These are phyloP conservation scores for Aleurites moluccanus DNA, from an alignment of 441 rosid species.

Conservation along the genomic window DNA sequence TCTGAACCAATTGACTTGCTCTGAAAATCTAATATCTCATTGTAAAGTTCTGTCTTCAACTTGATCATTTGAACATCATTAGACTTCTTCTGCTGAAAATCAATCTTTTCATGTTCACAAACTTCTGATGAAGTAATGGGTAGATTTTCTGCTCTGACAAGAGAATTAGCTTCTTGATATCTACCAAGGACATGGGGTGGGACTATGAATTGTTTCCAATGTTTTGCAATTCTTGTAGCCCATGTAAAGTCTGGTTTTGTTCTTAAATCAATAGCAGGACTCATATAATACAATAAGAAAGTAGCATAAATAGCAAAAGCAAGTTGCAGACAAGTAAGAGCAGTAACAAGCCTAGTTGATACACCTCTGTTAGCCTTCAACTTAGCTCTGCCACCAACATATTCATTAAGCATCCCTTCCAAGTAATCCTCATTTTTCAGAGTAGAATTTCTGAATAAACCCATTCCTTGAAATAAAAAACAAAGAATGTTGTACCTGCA, in stretches of 20 bases:
- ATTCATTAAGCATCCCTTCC: constrained; percentile 74
- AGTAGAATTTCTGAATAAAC: constrained; percentile 50
- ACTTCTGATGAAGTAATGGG: constrained; percentile 48
- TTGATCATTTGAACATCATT: constrained; percentile 71
- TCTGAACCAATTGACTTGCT: constrained; percentile 59
- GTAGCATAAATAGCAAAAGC: constrained; percentile 92
- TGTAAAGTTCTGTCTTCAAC: constrained; percentile 69
- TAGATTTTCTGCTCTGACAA: constrained; percentile 35
- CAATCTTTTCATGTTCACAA: constrained; percentile 87
- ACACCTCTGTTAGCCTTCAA: constrained; percentile 35
- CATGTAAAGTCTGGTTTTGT: constrained; percentile 82
- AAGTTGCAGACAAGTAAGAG: constrained; percentile 75
- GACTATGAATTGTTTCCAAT: constrained; percentile 69
- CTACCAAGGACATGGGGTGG: constrained; percentile 64
- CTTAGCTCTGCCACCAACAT: constrained; percentile 53
- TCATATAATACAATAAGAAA: constrained; percentile 81
- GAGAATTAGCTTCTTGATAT: constrained; percentile 57
- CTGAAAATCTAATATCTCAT: constrained; percentile 62
- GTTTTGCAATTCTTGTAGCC: constrained; percentile 78
- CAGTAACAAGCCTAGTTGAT: constrained; percentile 64
- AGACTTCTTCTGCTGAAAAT: constrained; percentile 87
- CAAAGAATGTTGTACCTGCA: constrained; percentile 19
- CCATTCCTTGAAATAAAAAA: constrained; percentile 44
- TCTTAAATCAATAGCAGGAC: constrained; percentile 73
- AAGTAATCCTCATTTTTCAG: constrained; percentile 65